phyloP scores from a whole-genome alignment of 768 basidiomycete species.

The Lactifluus rugatus region DNA sequence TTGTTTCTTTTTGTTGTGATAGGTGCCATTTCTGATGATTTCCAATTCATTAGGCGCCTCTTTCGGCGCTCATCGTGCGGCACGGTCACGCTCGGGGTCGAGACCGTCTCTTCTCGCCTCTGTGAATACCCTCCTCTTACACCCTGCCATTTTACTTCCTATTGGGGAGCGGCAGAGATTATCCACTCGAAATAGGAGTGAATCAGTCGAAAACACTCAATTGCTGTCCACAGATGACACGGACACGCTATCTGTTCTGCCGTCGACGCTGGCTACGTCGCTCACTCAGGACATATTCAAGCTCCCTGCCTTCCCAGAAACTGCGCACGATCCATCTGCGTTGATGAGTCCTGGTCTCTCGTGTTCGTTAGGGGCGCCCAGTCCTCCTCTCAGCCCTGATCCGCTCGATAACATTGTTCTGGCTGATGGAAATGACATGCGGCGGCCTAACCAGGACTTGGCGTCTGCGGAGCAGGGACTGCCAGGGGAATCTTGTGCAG shows the following conservation, averaged over 20 bases:
- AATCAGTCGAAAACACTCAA: background rate
- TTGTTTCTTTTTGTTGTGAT: background rate
- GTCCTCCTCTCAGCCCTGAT: slow-evolving; percentile 10
- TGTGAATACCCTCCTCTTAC: slow-evolving; percentile 11
- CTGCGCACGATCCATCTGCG: background rate
- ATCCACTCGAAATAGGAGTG: background rate
- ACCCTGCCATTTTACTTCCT: slow-evolving; percentile 12
- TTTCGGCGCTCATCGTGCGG: background rate
- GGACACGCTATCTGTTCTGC: slow-evolving; percentile 1
- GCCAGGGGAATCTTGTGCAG: background rate
- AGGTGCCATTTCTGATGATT: background rate
- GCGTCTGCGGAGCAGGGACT: background rate
- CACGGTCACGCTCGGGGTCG: slow-evolving; percentile 5
- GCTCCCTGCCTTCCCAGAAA: slow-evolving; percentile 13
- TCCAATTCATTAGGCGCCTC: background rate
- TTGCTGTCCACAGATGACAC: background rate
- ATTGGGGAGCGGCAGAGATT: background rate
- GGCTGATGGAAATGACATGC: background rate
- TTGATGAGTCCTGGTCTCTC: background rate
- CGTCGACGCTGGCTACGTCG: background rate
- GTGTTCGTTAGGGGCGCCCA: background rate
- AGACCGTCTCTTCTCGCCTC: slow-evolving; percentile 13
- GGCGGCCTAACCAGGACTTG: background rate
- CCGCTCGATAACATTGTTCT: slow-evolving; percentile 13
- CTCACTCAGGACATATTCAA: background rate